Evolutionary conservation across 768 basidiomycete species (phyloP), one percentile per base, ranked within the genome.

Genomic region (Ramaria sp.): DNA sequence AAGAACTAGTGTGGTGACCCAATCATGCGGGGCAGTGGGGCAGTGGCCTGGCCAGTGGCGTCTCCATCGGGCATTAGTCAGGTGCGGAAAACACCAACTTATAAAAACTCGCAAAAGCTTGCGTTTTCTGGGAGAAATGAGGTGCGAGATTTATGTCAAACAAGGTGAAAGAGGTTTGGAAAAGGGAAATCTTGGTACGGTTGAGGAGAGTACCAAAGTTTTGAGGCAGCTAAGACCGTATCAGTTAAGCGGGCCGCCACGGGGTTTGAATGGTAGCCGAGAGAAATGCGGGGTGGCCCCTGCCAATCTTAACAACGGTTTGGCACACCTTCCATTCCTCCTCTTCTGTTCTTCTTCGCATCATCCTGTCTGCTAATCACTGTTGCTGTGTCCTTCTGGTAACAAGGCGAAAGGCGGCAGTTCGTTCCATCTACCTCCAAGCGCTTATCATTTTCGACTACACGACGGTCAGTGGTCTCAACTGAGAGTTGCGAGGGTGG

Each of bases 211-310:
- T n/a, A n/a, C n/a, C n/a, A n/a, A n/a, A n/a, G 36, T 8, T 7
- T 24, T 16, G 12, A 48, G 44, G 44, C 3, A 25, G 27, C 34
- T 22, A 18, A 49, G 18, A 30, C 30, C 30, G 25, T 24, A 37
- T 20, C 42, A 4, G 7, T 41, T 5, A 1, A 7, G n/a, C 39
- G 20, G 39, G 39, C 39, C n/a, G 34, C 24, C 39, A 38, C 51
- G 51, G 51, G 51, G 51, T 52, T 52, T 52, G 51, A 52, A 52
- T 52, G 28, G 18, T 52, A 39, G 51, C 51, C 51, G 51, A 43
- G 20, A 50, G 30, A 36, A 52, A 43, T 52, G 51, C 38, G 51
- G 51, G 38, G 41, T 18, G 25, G 36, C 12, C 37, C 51, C 38
- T 52, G 51, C 18, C 51, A 52, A 52, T 39, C 25, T 42, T 52